Evolutionary conservation across 1,139 yeast genomes (phyloP).

Genomic region (Pneumocystis wakefieldiae): DNA sequence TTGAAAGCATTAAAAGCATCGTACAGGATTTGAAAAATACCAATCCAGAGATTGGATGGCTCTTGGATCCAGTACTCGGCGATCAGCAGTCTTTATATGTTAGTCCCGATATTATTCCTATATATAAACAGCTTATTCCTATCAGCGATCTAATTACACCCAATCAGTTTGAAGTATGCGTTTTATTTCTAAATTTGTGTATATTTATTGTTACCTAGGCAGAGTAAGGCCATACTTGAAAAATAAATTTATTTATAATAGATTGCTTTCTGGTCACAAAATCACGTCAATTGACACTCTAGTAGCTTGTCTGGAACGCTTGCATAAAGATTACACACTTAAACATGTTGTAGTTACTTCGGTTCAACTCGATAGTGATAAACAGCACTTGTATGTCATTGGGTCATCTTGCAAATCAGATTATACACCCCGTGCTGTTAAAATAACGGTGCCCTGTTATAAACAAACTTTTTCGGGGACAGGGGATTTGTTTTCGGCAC

Average conservation of each 20-base stretch:
- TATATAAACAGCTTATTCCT: conserved; percentile 40
- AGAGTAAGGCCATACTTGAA: not conserved
- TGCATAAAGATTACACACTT: conserved; percentile 40
- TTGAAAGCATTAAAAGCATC: conserved; percentile 35
- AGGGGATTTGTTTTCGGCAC: conserved; percentile 78
- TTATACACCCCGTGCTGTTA: conserved; percentile 20
- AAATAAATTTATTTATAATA: not conserved
- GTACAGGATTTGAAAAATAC: conserved; percentile 22
- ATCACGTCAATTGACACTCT: conserved; percentile 33
- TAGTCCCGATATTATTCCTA: conserved; percentile 48
- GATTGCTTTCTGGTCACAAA: conserved; percentile 21
- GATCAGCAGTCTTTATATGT: conserved; percentile 67
- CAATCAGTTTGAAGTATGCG: conserved; percentile 78
- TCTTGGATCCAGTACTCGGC: conserved; percentile 88
- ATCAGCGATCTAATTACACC: conserved; percentile 66
- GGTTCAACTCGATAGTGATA: conserved; percentile 24
- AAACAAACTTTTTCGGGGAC: conserved; percentile 78
- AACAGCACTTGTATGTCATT: conserved; percentile 35
- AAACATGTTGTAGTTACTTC: conserved; percentile 60
- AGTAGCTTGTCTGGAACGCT: conserved; percentile 30
- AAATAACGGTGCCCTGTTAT: conserved; percentile 39
- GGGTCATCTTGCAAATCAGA: conserved; percentile 29
- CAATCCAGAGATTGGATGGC: conserved; percentile 13
- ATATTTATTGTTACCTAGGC: not conserved
- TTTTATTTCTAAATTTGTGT: conserved; percentile 21